Evolutionary conservation across 2,329 filamentous ascomycete species (phyloP), one percentile per base, ranked within the genome.

Genomic region (Zymoseptoria brevis): DNA sequence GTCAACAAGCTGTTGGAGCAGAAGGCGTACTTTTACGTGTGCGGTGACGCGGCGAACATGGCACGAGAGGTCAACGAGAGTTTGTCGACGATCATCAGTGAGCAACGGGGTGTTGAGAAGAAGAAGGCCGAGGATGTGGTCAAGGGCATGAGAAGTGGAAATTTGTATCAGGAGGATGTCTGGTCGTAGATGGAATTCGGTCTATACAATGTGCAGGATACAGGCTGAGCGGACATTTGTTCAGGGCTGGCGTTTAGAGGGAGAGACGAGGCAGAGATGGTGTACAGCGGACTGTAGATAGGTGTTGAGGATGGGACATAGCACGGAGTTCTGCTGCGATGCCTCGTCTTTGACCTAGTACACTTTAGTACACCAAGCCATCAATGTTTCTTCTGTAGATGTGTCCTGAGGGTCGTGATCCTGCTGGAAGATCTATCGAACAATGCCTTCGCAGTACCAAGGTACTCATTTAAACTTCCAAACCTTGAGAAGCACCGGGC

Each of bases 1-100:
- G 82, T 99, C 76, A 93, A 96, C 76, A 86, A 93, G 65, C 84
- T 99, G 0, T 81, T 99, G 8, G 81, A 88, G 75, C 89, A 92
- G 74, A 87, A 87, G 71, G 94, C 90, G 4, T 96, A 94, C 77
- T 92, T 99, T 75, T 99, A 99, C 74, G 93, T 99, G 60, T 99
- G 95, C 70, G 94, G 94, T 77, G 94, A 99, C 73, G 95, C 95
- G 0, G 89, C 94, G 58, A 92, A 96, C 79, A 96, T 81, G 75
- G 75, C 76, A 13, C 69, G 74, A 29, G 76, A 78, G 65, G 75
- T 78, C 30, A 73, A 95, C 74, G 81, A 87, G 22, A 85, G 90
- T n/a, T 81, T 99, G 50, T 87, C 82, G 24, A 87, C 95, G 73
- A 95, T 97, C 71, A 87, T 99, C 67, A 81, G 91, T 24, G 85